Conservation (phyloP, 495 filamentous ascomycete species). For the Lichenothelia convexa region DNA sequence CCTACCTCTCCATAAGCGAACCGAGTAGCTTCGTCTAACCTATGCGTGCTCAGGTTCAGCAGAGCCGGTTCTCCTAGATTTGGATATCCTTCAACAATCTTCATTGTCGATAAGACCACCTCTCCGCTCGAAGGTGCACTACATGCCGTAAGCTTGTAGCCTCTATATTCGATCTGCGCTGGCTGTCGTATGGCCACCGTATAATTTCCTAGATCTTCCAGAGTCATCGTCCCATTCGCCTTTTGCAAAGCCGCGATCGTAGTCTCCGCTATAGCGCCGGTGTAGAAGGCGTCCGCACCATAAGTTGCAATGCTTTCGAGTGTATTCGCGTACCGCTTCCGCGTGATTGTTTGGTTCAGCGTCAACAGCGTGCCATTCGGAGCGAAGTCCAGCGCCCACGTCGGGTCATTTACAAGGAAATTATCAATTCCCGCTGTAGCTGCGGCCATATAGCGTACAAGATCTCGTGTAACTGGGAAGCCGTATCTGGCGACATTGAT, state of each 20-base stretch:
- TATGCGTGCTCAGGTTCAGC: conserved; percentile 51
- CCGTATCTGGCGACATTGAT: conserved; percentile 58
- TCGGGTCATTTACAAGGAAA: conserved; percentile 53
- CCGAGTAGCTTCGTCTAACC: conserved; percentile 69
- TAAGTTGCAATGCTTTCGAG: conserved; percentile 52
- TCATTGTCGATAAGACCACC: conserved; percentile 54
- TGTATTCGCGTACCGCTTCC: conserved; percentile 61
- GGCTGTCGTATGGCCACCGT: conserved; percentile 39
- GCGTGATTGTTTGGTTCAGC: conserved; percentile 57
- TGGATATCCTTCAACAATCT: conserved; percentile 57
- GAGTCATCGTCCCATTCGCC: conserved; percentile 62
- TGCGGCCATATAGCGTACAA: conserved; percentile 46
- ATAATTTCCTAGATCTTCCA: conserved; percentile 59
- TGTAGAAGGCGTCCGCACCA: conserved; percentile 62
- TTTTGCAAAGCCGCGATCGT: conserved; percentile 47
- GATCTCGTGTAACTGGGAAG: conserved; percentile 50
- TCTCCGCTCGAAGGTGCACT: conserved; percentile 57
- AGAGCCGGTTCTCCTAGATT: conserved; percentile 32
- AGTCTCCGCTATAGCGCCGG: conserved; percentile 49
- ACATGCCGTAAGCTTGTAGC: conserved; percentile 45
- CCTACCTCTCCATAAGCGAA: conserved; percentile 70
- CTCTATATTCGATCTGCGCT: conserved; percentile 50
- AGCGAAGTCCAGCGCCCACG: conserved; percentile 76
- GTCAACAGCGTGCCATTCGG: conserved; percentile 54
- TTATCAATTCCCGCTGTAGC: conserved; percentile 23